Evolutionary conservation across 2,329 filamentous ascomycete genomes (phyloP).

Genomic region (Paecilomyces sp.): DNA sequence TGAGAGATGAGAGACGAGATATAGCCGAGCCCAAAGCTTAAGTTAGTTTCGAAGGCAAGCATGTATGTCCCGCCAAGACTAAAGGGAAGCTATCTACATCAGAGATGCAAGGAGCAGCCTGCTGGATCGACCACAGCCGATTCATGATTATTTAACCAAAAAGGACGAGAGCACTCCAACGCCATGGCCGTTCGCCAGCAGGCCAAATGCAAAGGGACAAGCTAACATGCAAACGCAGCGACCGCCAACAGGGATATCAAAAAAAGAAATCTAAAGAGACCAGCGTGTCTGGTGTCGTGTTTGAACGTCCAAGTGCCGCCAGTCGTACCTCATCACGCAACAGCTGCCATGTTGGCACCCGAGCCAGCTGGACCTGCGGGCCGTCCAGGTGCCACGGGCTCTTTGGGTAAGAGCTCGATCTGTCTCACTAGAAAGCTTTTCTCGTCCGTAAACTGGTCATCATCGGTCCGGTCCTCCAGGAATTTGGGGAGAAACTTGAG

Average conservation of each 20-base stretch:
- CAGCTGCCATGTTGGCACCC: conserved; percentile 20
- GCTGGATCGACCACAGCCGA: not conserved
- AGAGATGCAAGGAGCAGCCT: conserved; percentile 1
- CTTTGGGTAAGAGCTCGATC: conserved; percentile 52
- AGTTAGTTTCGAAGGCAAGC: conserved; percentile 3
- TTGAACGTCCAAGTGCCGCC: not conserved
- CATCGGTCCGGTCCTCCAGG: conserved; percentile 88
- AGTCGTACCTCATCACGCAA: conserved; percentile 13
- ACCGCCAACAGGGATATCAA: conserved; percentile 6
- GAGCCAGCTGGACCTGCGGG: conserved; percentile 18
- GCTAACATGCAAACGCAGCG: conserved; percentile 2
- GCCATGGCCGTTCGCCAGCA: conserved; percentile 16
- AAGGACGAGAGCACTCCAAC: conserved; percentile 11
- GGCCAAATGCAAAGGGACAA: conserved; percentile 12
- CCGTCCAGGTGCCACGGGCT: conserved; percentile 31
- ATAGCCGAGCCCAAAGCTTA: not conserved
- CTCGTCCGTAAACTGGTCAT: conserved; percentile 98
- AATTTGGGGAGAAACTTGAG: conserved; percentile 86
- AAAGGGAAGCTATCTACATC: not conserved
- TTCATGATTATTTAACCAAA: conserved; percentile 1
- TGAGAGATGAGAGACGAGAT: not conserved
- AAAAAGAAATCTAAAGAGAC: conserved; percentile 5
- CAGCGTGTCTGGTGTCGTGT: not conserved
- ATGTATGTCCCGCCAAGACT: not conserved
- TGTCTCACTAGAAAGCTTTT: conserved; percentile 95